Conservation (phyloP, 805 yeast genomes). For the Ascoidea rubescens region DNA sequence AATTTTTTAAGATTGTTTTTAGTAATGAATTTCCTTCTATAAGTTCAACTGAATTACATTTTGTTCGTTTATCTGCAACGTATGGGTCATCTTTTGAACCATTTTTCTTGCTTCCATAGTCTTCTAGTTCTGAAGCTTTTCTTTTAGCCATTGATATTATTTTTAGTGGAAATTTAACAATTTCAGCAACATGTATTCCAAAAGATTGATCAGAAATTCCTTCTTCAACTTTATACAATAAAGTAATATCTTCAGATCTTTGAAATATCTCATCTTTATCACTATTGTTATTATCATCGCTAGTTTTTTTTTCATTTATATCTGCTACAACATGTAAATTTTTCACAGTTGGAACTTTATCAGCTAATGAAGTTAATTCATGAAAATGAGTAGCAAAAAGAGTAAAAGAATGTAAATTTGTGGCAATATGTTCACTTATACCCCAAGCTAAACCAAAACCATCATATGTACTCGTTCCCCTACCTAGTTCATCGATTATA, state of each 20-base stretch:
- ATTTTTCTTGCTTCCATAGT: conserved; percentile 26
- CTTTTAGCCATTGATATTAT: conserved; percentile 92
- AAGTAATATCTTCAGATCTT: conserved; percentile 55
- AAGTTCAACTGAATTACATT: conserved; percentile 35
- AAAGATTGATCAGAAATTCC: conserved; percentile 95
- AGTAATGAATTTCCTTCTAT: conserved; percentile 33
- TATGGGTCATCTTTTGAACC: conserved; percentile 23
- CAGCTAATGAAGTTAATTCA: conserved; percentile 74
- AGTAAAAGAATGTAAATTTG: conserved; percentile 60
- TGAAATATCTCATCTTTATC: conserved; percentile 14
- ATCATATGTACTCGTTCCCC: conserved; percentile 78
- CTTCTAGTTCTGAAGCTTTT: conserved; percentile 79
- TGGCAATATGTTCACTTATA: conserved; percentile 73
- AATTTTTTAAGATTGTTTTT: conserved; percentile 33
- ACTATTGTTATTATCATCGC: conserved; percentile 22
- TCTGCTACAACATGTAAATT: conserved; percentile 93
- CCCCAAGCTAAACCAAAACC: conserved; percentile 99
- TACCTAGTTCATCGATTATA: conserved; percentile 88
- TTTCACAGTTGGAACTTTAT: conserved; percentile 45
- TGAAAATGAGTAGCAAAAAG: conserved; percentile 97
- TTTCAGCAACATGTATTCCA: conserved; percentile 96
- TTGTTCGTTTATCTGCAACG: conserved; percentile 33
- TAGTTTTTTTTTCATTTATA: conserved; percentile 23
- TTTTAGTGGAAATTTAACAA: conserved; percentile 83
- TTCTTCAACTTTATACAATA: conserved; percentile 85